These are phyloP conservation scores for Trichoderma sp. DNA, from an alignment of 2,329 filamentous ascomycete species.

Conservation along the genomic window DNA sequence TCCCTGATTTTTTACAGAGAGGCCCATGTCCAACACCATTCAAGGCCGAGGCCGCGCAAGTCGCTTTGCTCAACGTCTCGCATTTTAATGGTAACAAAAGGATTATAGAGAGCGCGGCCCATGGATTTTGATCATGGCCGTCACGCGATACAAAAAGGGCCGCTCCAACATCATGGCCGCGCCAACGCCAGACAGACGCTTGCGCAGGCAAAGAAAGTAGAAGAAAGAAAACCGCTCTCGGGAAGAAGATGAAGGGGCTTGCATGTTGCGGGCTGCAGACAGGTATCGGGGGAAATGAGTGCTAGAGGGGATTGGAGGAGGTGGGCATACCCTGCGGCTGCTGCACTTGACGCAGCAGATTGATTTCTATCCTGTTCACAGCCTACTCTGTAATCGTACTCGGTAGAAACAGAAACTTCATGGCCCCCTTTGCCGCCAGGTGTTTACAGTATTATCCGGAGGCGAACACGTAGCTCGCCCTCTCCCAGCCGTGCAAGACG, in stretches of 20 bases:
- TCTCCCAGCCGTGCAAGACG: slow-evolving; percentile 1
- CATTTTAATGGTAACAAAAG: slow-evolving; percentile 20
- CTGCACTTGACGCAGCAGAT: slow-evolving; percentile 27
- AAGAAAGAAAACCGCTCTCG: not conserved
- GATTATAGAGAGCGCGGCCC: slow-evolving; percentile 16
- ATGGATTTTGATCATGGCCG: slow-evolving; percentile 15
- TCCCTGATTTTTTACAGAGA: slow-evolving; percentile 22
- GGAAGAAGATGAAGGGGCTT: not conserved
- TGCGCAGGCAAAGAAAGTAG: not conserved
- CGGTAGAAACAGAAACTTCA: slow-evolving; percentile 21
- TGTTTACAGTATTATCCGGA: slow-evolving; percentile 37
- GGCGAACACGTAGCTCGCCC: slow-evolving; percentile 22
- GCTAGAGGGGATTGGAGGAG: slow-evolving; percentile 23
- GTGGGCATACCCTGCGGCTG: slow-evolving; percentile 35
- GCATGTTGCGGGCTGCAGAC: not conserved
- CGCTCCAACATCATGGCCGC: slow-evolving; percentile 15
- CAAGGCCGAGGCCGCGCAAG: slow-evolving; percentile 17
- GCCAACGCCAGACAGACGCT: not conserved
- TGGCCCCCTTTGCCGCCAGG: slow-evolving; percentile 28
- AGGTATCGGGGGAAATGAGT: slow-evolving; percentile 28
- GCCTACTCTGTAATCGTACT: slow-evolving; percentile 19
- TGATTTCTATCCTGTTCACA: slow-evolving; percentile 28
- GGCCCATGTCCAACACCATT: slow-evolving; percentile 12
- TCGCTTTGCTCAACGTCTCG: slow-evolving; percentile 20
- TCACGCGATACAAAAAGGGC: slow-evolving; percentile 22